Evolutionary conservation across 164 flowering plant species (phyloP).

Genomic region (Chimonanthus salicifolius): DNA sequence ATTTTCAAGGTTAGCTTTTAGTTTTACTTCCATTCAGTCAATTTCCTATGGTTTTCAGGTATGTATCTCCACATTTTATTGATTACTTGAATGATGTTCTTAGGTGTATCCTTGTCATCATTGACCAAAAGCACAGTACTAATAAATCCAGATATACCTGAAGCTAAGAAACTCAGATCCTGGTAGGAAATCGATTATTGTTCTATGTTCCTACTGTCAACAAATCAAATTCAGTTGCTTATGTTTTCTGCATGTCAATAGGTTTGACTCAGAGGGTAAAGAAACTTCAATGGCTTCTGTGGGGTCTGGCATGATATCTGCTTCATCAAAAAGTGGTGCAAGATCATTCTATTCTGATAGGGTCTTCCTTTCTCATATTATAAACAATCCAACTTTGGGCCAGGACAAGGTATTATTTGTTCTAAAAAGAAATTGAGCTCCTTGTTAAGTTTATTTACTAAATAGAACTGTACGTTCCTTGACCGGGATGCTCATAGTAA

Average conservation of each 20-base stretch:
- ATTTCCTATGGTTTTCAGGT: background rate
- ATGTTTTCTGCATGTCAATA: constrained; percentile 17
- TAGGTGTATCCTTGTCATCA: constrained; percentile 80
- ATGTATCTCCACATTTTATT: background rate
- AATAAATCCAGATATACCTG: constrained; percentile 80
- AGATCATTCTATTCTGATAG: constrained; percentile 75
- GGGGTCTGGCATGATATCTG: constrained; percentile 49
- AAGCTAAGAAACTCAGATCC: constrained; percentile 62
- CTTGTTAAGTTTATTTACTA: background rate
- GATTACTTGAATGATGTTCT: constrained; percentile 2
- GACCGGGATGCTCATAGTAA: background rate
- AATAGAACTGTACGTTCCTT: background rate
- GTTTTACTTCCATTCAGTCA: background rate
- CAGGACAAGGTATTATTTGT: constrained; percentile 33
- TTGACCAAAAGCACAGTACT: constrained; percentile 52
- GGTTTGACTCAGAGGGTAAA: constrained; percentile 95
- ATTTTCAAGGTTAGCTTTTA: constrained; percentile 65
- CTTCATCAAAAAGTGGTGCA: constrained; percentile 40
- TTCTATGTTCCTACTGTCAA: background rate
- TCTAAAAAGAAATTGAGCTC: background rate
- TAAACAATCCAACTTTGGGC: constrained; percentile 66
- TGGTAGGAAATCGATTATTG: constrained; percentile 37
- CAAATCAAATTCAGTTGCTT: background rate
- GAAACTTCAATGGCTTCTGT: constrained; percentile 65
- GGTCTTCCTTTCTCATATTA: constrained; percentile 54